Percentiles rank a stretch among this genome's conserved stretches.
Conservation (phyloP, 176 grass and related monocot species). For the Carex cristatella region DNA sequence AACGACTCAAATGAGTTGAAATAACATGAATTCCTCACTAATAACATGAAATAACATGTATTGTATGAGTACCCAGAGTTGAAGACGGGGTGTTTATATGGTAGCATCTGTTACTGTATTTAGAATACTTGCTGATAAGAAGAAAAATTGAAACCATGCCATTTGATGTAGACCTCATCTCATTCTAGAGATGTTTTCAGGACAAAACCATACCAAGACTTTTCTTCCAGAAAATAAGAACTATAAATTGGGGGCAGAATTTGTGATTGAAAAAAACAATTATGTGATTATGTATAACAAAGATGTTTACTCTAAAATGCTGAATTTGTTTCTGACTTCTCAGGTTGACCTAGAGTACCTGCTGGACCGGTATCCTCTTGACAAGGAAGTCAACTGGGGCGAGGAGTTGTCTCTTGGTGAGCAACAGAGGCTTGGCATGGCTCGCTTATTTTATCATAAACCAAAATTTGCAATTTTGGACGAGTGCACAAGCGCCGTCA, state of each 20-base stretch:
- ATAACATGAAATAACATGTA: not conserved
- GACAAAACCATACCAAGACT: not conserved
- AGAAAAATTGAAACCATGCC: not conserved
- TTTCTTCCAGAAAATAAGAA: not conserved
- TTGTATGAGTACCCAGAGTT: not conserved
- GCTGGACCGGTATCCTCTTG: conserved; percentile 87
- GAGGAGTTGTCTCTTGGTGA: conserved; percentile 96
- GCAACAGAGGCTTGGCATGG: conserved; percentile 99
- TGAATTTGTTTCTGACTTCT: conserved; percentile 29
- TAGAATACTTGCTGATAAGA: not conserved
- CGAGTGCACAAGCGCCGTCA: conserved; percentile 98
- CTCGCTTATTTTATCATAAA: conserved; percentile 93
- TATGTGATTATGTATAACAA: conserved; percentile 18
- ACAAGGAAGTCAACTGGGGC: conserved; percentile 98
- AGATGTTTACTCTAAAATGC: conserved; percentile 27
- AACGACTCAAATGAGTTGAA: not conserved
- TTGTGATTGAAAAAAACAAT: not conserved
- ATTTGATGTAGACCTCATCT: not conserved
- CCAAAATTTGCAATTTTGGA: conserved; percentile 98
- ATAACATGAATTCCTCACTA: not conserved
- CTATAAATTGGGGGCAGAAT: not conserved
- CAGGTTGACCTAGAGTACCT: conserved; percentile 99
- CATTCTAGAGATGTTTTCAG: not conserved
- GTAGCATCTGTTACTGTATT: not conserved
- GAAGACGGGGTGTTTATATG: not conserved